Percentiles rank a stretch among this genome's conserved stretches.
Conservation (phyloP, 2,329 filamentous ascomycete genomes). For the Cladosporium colombiae region DNA sequence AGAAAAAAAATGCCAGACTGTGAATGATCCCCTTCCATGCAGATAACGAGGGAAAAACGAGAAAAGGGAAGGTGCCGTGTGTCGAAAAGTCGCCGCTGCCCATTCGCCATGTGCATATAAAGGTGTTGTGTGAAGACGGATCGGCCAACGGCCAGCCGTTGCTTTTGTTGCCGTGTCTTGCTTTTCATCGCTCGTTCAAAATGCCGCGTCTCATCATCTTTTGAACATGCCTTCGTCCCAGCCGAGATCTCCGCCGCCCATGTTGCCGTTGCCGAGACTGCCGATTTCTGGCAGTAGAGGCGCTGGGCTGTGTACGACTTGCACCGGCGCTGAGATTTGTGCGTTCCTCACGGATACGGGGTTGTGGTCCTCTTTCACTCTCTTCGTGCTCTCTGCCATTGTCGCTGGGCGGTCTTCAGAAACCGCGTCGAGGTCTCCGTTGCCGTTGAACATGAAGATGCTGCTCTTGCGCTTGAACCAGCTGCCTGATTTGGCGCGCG, state of each 20-base stretch:
- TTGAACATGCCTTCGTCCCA: constrained; percentile 36
- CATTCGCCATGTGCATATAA: not conserved
- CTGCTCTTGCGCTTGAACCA: constrained; percentile 41
- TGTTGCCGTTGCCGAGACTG: constrained; percentile 29
- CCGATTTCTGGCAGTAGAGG: constrained; percentile 35
- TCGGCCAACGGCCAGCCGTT: constrained; percentile 14
- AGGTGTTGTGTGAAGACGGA: constrained; percentile 2
- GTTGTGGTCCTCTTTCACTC: not conserved
- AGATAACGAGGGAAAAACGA: not conserved
- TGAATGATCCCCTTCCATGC: constrained; percentile 14
- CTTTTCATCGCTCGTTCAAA: not conserved
- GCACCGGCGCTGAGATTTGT: not conserved
- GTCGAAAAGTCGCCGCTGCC: not conserved
- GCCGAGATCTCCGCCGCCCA: constrained; percentile 32
- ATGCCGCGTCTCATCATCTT: constrained; percentile 21
- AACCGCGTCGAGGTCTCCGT: constrained; percentile 30
- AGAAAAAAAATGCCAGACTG: not conserved
- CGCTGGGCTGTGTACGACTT: constrained; percentile 20
- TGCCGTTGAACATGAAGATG: constrained; percentile 33
- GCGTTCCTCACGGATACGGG: not conserved
- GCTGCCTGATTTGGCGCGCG: constrained; percentile 24
- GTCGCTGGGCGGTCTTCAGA: constrained; percentile 29
- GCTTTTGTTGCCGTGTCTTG: not conserved
- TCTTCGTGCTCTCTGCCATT: constrained; percentile 30
- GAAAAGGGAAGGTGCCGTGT: constrained; percentile 14